Base-by-base conservation (phyloP, 2,329 filamentous ascomycete genomes). In the Teratosphaeria nubilosa region DNA sequence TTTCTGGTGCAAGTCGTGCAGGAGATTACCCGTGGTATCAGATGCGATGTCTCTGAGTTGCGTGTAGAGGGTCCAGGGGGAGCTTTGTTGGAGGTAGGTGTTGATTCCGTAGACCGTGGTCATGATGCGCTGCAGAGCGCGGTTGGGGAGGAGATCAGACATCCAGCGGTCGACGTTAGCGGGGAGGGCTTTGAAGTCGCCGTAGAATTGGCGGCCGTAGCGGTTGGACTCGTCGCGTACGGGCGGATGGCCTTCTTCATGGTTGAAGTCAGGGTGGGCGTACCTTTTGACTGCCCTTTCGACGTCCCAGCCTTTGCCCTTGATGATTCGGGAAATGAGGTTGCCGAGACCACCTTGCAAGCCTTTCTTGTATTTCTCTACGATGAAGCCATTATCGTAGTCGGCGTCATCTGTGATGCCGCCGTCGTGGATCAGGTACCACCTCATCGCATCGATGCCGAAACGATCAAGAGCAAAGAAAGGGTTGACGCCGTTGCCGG, bases 401-500 rank as follows among this genome's bases (percentile, higher is more conserved):
- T 91, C 85, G 31, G 90, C 82, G 70, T 99, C 94, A 58, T 88
- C 78, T 14, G 76, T 76, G 34, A 96, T 83, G 24, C 86, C 88
- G 50, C 90, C 91, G 61, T 91, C 86, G 61, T 87, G 83, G 62
- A 90, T 83, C 63, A 99, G 82, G 72, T 92, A 99, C 74, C 88
- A 97, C 10, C 94, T 86, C 80, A 99, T 85, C 0, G 86, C 81
- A 71, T 99, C 95, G 4, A 91, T 78, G 2, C 90, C 91, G 74
- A 91, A 99, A 6, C 91, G 83, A 62, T 96, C 86, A 53, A 97
- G 82, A 13, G 94, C 94, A 65, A 90, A 90, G 69, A 95, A 91
- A 0, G 94, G 94, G 68, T 96, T 94, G 51, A 99, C 92, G 1
- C 95, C 92, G 70, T 96, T 96, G 62, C 94, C 94, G 1, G 87